Evolutionary conservation across 2,329 filamentous ascomycete genomes (phyloP).

Genomic region (Microsporum ferrugineum): DNA sequence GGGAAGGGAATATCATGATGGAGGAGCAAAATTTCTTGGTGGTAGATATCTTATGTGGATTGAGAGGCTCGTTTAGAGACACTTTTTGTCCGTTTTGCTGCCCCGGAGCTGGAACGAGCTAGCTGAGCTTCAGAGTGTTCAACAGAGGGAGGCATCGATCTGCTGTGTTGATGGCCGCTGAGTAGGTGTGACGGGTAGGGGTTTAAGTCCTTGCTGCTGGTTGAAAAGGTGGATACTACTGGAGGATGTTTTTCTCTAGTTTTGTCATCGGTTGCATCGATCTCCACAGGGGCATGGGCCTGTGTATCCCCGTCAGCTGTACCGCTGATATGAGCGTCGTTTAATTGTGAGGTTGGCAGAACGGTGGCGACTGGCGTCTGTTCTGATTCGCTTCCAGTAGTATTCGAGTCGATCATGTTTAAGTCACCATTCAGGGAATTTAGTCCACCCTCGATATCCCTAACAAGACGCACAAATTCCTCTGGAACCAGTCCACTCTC

Average conservation of each 20-base stretch:
- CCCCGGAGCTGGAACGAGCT: slow-evolving; percentile 10
- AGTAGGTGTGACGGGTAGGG: slow-evolving; percentile 35
- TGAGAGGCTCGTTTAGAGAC: slow-evolving; percentile 11
- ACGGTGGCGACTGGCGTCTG: slow-evolving; percentile 23
- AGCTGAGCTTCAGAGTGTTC: slow-evolving; percentile 18
- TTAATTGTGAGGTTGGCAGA: neutral
- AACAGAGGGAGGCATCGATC: slow-evolving; percentile 19
- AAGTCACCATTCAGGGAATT: slow-evolving; percentile 54
- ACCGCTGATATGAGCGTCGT: neutral
- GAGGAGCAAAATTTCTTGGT: neutral
- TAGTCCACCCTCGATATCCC: slow-evolving; percentile 86
- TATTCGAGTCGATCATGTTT: slow-evolving; percentile 17
- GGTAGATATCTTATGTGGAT: neutral
- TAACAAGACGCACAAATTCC: slow-evolving; percentile 83
- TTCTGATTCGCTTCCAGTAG: slow-evolving; percentile 16
- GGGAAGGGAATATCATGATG: neutral
- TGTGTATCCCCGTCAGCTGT: neutral
- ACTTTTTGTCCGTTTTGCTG: slow-evolving; percentile 13
- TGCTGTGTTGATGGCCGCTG: slow-evolving; percentile 20
- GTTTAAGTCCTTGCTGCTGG: slow-evolving; percentile 41
- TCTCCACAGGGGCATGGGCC: neutral
- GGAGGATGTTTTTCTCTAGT: slow-evolving; percentile 30
- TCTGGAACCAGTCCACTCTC: slow-evolving; percentile 94
- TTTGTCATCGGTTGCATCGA: slow-evolving; percentile 7
- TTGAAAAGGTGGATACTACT: slow-evolving; percentile 42